phyloP scores from a whole-genome alignment of 805 yeast genomes.

The Teunomyces cretensis region DNA sequence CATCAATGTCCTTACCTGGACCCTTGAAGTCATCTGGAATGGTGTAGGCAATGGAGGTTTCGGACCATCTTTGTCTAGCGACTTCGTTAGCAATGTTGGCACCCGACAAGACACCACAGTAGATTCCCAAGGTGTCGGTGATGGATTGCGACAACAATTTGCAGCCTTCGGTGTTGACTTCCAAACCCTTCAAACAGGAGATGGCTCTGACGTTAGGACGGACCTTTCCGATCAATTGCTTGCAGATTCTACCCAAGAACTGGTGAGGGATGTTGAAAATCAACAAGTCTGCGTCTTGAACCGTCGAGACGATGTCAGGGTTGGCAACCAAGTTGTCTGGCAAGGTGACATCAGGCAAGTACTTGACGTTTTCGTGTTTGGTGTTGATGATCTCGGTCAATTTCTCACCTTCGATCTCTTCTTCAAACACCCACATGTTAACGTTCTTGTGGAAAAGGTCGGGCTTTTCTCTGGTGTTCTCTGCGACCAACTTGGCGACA shows the following conservation, averaged over 20 bases:
- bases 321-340: slow-evolving; percentile 87
- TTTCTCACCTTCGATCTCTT: slow-evolving; percentile 70
- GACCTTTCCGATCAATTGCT: slow-evolving; percentile 75
- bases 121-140: slow-evolving; percentile 75
- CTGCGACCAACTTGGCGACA: slow-evolving; percentile 92
- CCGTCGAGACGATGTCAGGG: slow-evolving; percentile 78
- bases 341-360: slow-evolving; percentile 82
- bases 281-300: slow-evolving; percentile 77
- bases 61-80: slow-evolving; percentile 94
- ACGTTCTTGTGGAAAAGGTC: slow-evolving; percentile 71
- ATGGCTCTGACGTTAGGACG: slow-evolving; percentile 76
- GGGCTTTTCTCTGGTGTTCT: slow-evolving; percentile 73
- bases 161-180: slow-evolving; percentile 82
- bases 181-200: slow-evolving; percentile 94
- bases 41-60: slow-evolving; percentile 92
- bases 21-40: slow-evolving; percentile 69
- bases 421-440: slow-evolving; percentile 97
- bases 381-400: slow-evolving; percentile 89
- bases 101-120: slow-evolving; percentile 96
- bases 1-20: slow-evolving; percentile 70
- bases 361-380: slow-evolving; percentile 90
- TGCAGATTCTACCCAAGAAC: slow-evolving; percentile 75
- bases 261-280: slow-evolving; percentile 98
- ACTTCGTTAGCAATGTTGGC: slow-evolving; percentile 98
- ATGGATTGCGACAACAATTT: slow-evolving; percentile 78